A percentile compares a stretch with the other conserved stretches of the same genome.
Conservation (phyloP, 169 alveolate genomes). For the Cyclospora cayetanensis region DNA sequence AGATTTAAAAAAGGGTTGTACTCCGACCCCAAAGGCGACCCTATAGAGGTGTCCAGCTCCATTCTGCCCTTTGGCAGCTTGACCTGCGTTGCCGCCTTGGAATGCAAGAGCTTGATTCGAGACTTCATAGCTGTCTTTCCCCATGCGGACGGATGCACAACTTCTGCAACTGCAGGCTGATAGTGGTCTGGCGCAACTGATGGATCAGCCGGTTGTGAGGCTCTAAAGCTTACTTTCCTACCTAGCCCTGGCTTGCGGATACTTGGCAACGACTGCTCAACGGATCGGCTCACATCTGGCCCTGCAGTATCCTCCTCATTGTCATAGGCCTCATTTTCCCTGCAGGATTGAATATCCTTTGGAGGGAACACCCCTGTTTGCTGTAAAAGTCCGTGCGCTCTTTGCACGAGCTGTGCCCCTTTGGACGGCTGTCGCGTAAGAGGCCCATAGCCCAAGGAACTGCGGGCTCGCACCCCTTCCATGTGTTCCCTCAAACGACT, state of each 20-base stretch:
- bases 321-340: neutral
- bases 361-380: neutral
- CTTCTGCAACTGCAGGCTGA: neutral
- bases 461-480: neutral
- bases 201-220: neutral
- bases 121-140: neutral
- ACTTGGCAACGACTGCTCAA: neutral
- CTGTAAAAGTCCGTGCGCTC: neutral
- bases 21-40: neutral
- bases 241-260: neutral
- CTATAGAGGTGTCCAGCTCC: neutral
- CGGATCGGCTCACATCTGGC: neutral
- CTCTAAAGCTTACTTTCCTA: neutral
- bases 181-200: neutral
- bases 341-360: too few relatives aligned
- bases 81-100: neutral
- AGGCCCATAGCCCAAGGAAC: constrained; percentile 2
- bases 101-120: neutral
- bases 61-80: neutral
- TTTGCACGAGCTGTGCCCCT: neutral
- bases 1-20: neutral
- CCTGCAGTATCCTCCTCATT: neutral
- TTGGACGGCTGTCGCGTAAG: neutral
- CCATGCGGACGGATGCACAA: neutral
- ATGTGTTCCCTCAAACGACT: neutral